Conservation (phyloP, 129 eudicot species). For the Artemisia tridentata region DNA sequence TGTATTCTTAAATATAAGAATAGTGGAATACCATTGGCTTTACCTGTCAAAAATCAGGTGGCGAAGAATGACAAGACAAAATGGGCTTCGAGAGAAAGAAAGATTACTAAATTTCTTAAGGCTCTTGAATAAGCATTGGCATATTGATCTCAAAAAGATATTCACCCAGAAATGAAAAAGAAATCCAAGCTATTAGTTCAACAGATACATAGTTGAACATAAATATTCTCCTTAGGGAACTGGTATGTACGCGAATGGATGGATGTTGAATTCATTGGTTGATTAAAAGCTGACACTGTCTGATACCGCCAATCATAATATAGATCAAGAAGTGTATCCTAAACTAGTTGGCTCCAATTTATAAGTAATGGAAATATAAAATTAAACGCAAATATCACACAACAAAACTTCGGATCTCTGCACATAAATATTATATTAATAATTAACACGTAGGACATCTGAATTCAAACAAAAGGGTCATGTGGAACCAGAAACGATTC, state of each 20-base stretch:
- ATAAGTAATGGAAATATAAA: no score
- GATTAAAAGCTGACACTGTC: neutral
- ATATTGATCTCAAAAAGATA: neutral
- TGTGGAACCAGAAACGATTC: no score
- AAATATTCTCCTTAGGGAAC: neutral
- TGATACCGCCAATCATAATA: neutral
- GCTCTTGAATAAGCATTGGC: neutral
- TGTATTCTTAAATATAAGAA: slow-evolving; percentile 43
- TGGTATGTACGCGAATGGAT: neutral
- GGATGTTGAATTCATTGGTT: neutral
- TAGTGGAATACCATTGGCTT: no score
- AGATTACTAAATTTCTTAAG: no score
- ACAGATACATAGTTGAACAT: no score
- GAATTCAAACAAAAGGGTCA: no score
- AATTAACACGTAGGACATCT: no score
- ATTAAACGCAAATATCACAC: no score
- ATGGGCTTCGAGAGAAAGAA: no score
- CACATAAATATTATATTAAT: neutral
- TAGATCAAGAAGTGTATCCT: neutral
- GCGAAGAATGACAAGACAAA: neutral
- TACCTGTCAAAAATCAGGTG: no score
- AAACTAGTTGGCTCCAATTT: neutral
- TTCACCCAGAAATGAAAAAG: neutral
- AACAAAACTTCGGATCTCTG: no score
- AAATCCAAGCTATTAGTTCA: neutral